Percentiles rank a stretch among this genome's conserved stretches.
phyloP scores from a whole-genome alignment of 1,284 basidiomycete species.

The Ganoderma multipileum region DNA sequence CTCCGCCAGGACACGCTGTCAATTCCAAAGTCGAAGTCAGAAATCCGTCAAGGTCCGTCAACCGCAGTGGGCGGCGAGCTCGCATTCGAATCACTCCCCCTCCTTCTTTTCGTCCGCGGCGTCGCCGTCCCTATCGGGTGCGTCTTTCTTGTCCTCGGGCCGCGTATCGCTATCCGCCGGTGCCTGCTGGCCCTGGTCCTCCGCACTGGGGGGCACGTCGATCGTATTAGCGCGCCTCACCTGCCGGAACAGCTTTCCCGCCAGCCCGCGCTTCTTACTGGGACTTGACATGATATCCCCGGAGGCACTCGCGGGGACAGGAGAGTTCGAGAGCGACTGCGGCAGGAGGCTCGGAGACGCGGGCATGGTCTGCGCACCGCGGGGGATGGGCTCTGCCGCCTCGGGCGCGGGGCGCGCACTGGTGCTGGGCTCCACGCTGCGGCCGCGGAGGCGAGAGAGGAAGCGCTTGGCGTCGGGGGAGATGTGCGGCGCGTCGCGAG shows the following conservation, averaged over 20 bases:
- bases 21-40: not conserved
- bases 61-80: not conserved
- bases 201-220: slow-evolving; percentile 12
- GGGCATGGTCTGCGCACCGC: slow-evolving; percentile 23
- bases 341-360: slow-evolving; percentile 17
- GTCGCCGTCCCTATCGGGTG: slow-evolving; percentile 19
- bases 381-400: slow-evolving; percentile 7
- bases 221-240: slow-evolving; percentile 23
- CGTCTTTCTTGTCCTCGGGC: slow-evolving; percentile 29
- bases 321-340: slow-evolving; percentile 9
- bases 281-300: slow-evolving; percentile 1
- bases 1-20: not conserved
- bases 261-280: slow-evolving; percentile 16
- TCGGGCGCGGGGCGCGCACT: not conserved
- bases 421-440: slow-evolving; percentile 15
- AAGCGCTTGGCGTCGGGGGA: slow-evolving; percentile 30
- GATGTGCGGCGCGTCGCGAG: slow-evolving; percentile 31
- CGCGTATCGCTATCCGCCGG: slow-evolving; percentile 13
- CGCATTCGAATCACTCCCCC: not conserved
- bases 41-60: not conserved
- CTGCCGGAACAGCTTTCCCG: slow-evolving; percentile 28
- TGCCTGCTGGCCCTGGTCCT: slow-evolving; percentile 11
- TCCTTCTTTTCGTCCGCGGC: slow-evolving; percentile 12
- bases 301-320: not conserved
- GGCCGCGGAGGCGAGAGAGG: slow-evolving; percentile 21